Percentiles rank a stretch among this genome's conserved stretches.
These are phyloP conservation scores for Populus pruinosa DNA, from an alignment of 345 rosid genomes.

Conservation along the genomic window DNA sequence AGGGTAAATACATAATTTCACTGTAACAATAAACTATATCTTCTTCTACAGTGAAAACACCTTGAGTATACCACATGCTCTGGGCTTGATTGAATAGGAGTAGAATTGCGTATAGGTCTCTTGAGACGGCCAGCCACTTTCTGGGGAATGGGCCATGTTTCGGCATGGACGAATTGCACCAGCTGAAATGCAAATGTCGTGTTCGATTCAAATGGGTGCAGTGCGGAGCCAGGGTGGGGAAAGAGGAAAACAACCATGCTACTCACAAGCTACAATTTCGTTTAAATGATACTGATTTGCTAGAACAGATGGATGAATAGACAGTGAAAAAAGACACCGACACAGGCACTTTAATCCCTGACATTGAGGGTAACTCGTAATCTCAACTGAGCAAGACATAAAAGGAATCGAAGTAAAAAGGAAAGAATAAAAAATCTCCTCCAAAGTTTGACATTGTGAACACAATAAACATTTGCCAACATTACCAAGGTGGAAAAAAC, in stretches of 20 bases:
- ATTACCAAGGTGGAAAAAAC: not conserved
- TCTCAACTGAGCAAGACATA: not conserved
- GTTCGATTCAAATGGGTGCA: not conserved
- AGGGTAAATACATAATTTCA: no score
- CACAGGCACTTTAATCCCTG: not conserved
- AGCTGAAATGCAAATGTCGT: not conserved
- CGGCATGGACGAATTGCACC: not conserved
- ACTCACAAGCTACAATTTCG: not conserved
- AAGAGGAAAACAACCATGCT: no score
- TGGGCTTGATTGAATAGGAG: not conserved
- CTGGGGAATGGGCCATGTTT: not conserved
- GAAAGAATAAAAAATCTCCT: slow-evolving; percentile 3
- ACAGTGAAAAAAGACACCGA: not conserved
- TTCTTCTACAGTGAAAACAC: no score
- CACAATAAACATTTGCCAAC: not conserved
- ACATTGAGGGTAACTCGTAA: not conserved
- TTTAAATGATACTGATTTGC: not conserved
- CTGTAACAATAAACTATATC: no score
- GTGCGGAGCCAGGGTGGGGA: not conserved
- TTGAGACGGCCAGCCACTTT: not conserved
- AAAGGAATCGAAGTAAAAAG: not conserved
- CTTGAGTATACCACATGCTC: not conserved
- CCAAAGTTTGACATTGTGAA: not conserved
- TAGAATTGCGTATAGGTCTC: not conserved
- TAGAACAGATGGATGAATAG: not conserved